Percentiles rank a stretch among this genome's conserved stretches.
Evolutionary conservation across 2,329 filamentous ascomycete genomes (phyloP).

Genomic region (Alternaria longipes): DNA sequence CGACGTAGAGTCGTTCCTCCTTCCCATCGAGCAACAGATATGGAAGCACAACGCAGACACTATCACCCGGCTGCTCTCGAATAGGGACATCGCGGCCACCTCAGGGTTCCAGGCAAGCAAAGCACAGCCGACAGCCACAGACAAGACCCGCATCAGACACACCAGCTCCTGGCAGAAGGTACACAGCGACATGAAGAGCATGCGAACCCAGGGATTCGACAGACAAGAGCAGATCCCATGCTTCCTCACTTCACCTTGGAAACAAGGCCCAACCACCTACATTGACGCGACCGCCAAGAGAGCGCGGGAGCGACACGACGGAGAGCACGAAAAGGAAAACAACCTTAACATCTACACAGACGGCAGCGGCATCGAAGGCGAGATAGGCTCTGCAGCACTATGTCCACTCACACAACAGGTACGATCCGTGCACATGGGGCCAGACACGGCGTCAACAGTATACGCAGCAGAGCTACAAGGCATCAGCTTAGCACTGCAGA

Average conservation of each 20-base stretch:
- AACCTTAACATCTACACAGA: slow-evolving; percentile 35
- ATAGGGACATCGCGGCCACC: slow-evolving; percentile 16
- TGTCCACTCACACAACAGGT: slow-evolving; percentile 25
- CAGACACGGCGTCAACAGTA: slow-evolving; percentile 18
- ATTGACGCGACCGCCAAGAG: slow-evolving; percentile 22
- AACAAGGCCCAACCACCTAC: slow-evolving; percentile 17
- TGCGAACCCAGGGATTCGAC: slow-evolving; percentile 7
- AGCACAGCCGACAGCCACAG: slow-evolving; percentile 3
- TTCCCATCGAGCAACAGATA: slow-evolving; percentile 26
- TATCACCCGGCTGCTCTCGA: slow-evolving; percentile 19
- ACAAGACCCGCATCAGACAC: slow-evolving; percentile 14
- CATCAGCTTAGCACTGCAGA: slow-evolving; percentile 29
- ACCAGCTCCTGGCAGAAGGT: slow-evolving; percentile 20
- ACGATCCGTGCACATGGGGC: slow-evolving; percentile 21
- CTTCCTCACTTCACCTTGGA: slow-evolving; percentile 24
- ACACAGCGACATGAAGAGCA: slow-evolving; percentile 18
- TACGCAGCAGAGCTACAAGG: slow-evolving; percentile 26
- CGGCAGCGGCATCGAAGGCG: slow-evolving; percentile 30
- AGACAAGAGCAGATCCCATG: slow-evolving; percentile 24
- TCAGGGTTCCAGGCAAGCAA: slow-evolving; percentile 16
- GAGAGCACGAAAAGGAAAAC: slow-evolving; percentile 12
- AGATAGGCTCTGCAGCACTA: slow-evolving; percentile 25
- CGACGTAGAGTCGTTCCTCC: slow-evolving; percentile 15
- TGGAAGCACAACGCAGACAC: slow-evolving; percentile 26
- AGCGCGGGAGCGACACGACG: slow-evolving; percentile 22